A percentile compares a stretch with the other conserved stretches of the same genome.
Evolutionary conservation across 176 grass and related monocot species (phyloP).

Genomic region (Miscanthus lutarioriparius): DNA sequence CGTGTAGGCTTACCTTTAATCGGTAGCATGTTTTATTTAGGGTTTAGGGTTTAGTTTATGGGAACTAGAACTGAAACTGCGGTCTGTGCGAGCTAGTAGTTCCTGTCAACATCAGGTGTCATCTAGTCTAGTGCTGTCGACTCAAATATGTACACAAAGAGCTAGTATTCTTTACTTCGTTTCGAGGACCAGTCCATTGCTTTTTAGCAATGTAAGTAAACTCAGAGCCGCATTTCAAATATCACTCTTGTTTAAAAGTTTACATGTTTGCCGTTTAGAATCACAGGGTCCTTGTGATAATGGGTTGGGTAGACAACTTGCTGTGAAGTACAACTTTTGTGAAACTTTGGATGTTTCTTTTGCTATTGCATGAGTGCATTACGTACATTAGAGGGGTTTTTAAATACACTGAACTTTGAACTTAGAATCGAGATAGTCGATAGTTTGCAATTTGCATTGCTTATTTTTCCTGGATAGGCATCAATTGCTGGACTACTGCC

Average conservation of each 20-base stretch:
- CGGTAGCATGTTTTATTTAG: not conserved
- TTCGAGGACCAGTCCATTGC: not conserved
- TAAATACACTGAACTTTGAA: not conserved
- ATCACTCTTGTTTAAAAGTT: not conserved
- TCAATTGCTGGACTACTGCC: not conserved
- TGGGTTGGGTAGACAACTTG: not conserved
- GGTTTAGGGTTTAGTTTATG: not conserved
- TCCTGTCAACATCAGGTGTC: not conserved
- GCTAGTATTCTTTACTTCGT: not conserved
- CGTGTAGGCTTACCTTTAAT: not conserved
- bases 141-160: not conserved
- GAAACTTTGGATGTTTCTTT: not conserved
- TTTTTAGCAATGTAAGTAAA: not conserved
- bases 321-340: not conserved
- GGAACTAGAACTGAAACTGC: not conserved
- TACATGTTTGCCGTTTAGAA: not conserved
- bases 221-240: not conserved
- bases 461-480: not conserved
- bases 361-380: not conserved
- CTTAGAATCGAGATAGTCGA: not conserved
- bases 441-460: not conserved
- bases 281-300: not conserved
- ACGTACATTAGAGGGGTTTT: not conserved
- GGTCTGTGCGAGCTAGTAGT: not conserved
- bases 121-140: not conserved